These are phyloP conservation scores for Terana coerulea DNA, from an alignment of 768 basidiomycete species.

Conservation along the genomic window DNA sequence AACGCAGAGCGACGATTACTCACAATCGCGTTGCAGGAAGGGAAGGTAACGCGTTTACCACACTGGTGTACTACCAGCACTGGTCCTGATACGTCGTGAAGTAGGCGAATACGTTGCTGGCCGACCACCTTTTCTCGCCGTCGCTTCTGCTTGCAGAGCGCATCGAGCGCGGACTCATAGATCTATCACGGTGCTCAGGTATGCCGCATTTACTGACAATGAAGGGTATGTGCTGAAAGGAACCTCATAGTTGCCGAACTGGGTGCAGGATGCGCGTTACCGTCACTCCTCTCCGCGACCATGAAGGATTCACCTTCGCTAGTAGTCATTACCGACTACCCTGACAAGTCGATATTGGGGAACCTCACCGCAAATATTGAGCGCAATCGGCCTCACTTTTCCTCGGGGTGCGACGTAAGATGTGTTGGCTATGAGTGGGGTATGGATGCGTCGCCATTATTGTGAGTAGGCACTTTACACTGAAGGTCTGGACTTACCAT, in stretches of 20 bases:
- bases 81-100: conserved; percentile 21
- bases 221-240: not conserved
- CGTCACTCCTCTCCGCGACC: conserved; percentile 56
- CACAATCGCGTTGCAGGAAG: conserved; percentile 38
- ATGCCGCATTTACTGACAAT: conserved; percentile 8
- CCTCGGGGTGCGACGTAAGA: conserved; percentile 37
- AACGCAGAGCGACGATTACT: not conserved
- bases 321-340: conserved; percentile 66
- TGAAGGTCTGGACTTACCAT: conserved; percentile 14
- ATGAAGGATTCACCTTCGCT: conserved; percentile 41
- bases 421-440: conserved; percentile 67
- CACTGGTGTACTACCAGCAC: not conserved
- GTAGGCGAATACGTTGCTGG: conserved; percentile 69
- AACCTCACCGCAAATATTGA: conserved; percentile 55
- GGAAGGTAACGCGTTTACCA: conserved; percentile 40
- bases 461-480: conserved; percentile 44
- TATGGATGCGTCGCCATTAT: conserved; percentile 36
- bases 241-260: conserved; percentile 57
- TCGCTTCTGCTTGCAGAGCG: conserved; percentile 62
- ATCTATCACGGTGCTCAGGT: conserved; percentile 41
- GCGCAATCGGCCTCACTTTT: conserved; percentile 39
- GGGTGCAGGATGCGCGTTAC: conserved; percentile 65
- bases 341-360: conserved; percentile 54
- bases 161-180: conserved; percentile 54
- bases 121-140: conserved; percentile 72